phyloP scores from a whole-genome alignment of 345 rosid genomes.

The Anastatica hierochuntica region DNA sequence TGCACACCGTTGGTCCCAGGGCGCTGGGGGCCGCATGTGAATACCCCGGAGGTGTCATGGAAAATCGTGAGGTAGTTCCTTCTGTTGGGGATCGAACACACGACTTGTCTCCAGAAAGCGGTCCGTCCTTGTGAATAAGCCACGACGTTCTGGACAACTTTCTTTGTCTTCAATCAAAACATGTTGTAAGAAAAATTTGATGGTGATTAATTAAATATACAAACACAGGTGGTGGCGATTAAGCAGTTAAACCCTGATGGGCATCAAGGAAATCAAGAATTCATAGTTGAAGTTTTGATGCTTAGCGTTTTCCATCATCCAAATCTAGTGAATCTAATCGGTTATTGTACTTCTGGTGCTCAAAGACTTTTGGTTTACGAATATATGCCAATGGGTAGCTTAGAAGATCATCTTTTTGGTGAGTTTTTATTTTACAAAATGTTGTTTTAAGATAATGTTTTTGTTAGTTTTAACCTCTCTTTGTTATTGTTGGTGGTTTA shows the following conservation, averaged over 20 bases:
- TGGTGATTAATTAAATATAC: not conserved
- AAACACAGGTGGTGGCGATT: conserved; percentile 83
- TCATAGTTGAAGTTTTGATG: conserved; percentile 92
- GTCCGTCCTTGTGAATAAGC: too few relatives aligned
- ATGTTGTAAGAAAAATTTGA: not conserved
- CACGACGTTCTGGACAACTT: too few relatives aligned
- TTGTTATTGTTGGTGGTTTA: not conserved
- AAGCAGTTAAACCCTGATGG: conserved; percentile 82
- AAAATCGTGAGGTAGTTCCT: too few relatives aligned
- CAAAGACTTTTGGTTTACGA: conserved; percentile 89
- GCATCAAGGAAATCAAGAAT: conserved; percentile 85
- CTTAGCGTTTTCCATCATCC: conserved; percentile 73
- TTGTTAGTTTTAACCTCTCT: too few relatives aligned
- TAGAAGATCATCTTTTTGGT: conserved; percentile 96
- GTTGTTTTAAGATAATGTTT: too few relatives aligned
- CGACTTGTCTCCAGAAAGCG: too few relatives aligned
- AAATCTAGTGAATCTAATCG: conserved; percentile 73
- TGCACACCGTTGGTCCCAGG: too few relatives aligned
- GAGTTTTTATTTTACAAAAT: conserved; percentile 6
- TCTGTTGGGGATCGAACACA: too few relatives aligned
- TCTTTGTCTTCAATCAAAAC: conserved; percentile 6
- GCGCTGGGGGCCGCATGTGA: too few relatives aligned
- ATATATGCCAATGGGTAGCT: conserved; percentile 89
- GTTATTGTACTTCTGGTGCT: conserved; percentile 85
- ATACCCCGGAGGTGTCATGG: too few relatives aligned